Conservation (phyloP, 1,284 basidiomycete species). For the Schizopora paradoxa region DNA sequence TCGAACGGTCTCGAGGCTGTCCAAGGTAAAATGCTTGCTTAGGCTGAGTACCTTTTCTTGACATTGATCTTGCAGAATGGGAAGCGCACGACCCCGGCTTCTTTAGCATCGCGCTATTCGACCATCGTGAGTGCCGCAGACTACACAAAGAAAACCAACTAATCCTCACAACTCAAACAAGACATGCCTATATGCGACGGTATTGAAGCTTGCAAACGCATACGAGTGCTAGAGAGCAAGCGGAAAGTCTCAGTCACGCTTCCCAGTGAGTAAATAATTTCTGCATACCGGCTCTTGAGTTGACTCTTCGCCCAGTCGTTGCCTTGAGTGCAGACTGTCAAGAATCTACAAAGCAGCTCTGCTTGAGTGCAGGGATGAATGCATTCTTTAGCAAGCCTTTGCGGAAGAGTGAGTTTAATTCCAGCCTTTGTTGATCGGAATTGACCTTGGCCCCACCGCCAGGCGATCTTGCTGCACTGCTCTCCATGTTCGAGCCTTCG, state of each 20-base stretch:
- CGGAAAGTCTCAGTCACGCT: conserved; percentile 42
- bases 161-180: conserved; percentile 22
- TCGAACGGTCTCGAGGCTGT: conserved; percentile 65
- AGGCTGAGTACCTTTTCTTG: neutral
- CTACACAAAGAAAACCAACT: neutral
- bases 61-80: conserved; percentile 43
- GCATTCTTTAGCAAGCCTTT: conserved; percentile 66
- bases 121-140: conserved; percentile 49
- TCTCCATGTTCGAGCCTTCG: conserved; percentile 43
- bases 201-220: conserved; percentile 61
- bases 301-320: conserved; percentile 41
- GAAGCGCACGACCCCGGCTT: conserved; percentile 59
- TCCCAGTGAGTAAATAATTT: conserved; percentile 42
- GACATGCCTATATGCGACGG: conserved; percentile 75
- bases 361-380: conserved; percentile 69
- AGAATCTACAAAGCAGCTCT: conserved; percentile 67
- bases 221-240: conserved; percentile 54
- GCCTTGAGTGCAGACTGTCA: conserved; percentile 70
- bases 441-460: neutral
- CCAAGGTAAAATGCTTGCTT: conserved; percentile 33
- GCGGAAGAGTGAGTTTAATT: conserved; percentile 47
- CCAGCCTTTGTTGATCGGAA: neutral
- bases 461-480: conserved; percentile 42
- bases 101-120: conserved; percentile 64
- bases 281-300: conserved; percentile 5